A percentile compares a stretch with the other conserved stretches of the same genome.
Evolutionary conservation across 306 rosid genomes (phyloP).

Genomic region (Fragaria iinumae): DNA sequence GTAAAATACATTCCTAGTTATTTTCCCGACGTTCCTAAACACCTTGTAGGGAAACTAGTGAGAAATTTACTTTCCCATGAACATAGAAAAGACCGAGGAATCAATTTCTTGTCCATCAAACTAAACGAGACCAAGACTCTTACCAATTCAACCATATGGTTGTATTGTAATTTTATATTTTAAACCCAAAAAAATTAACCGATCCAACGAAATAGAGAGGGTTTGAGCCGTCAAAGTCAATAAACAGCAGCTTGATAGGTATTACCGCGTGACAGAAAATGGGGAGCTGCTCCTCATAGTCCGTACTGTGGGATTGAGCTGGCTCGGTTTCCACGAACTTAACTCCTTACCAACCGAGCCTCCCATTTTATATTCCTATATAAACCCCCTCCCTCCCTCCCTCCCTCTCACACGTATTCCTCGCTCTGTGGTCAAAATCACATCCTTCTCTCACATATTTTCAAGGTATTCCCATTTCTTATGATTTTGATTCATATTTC

Average conservation of each 20-base stretch:
- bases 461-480: neutral
- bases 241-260: neutral
- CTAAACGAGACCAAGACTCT: too few species aligned
- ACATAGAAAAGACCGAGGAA: too few species aligned
- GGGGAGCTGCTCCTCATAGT: neutral
- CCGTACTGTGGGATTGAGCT: neutral
- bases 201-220: too few species aligned
- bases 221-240: neutral
- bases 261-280: neutral
- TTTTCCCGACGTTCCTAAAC: too few species aligned
- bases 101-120: too few species aligned
- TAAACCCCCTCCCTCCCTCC: neutral
- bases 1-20: too few species aligned
- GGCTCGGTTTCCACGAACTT: conserved; percentile 28
- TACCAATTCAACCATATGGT: too few species aligned
- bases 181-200: neutral
- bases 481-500: neutral
- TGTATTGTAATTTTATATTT: too few species aligned
- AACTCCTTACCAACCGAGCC: conserved; percentile 11
- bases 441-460: neutral
- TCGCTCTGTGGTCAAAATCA: neutral
- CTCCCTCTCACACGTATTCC: neutral
- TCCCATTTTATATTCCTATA: conserved; percentile 23
- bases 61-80: too few species aligned
- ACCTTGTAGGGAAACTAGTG: too few species aligned